Percentiles rank a stretch among this genome's conserved stretches.
Conservation (phyloP, 148 eudicot species). For the Fagopyrum homotropicum region DNA sequence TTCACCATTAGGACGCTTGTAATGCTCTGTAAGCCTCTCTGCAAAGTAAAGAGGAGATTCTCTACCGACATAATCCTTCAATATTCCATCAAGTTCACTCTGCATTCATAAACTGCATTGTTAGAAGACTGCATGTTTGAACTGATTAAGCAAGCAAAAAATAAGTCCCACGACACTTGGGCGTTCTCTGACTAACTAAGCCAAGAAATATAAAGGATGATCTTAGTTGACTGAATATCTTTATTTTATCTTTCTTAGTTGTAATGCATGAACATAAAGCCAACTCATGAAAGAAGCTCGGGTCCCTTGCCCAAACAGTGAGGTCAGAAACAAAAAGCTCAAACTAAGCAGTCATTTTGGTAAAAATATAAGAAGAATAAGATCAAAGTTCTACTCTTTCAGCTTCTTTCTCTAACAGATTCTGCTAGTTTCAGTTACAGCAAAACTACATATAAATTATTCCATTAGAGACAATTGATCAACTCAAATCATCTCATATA, state of each 20-base stretch:
- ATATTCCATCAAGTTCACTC: constrained; percentile 68
- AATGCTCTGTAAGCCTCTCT: constrained; percentile 86
- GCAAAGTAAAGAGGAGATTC: constrained; percentile 94
- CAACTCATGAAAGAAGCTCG: neutral
- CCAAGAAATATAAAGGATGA: neutral
- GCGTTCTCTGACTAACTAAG: too few relatives aligned
- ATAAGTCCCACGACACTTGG: too few relatives aligned
- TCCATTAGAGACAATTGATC: neutral
- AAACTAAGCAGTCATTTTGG: neutral
- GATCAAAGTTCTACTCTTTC: too few relatives aligned
- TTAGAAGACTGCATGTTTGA: neutral
- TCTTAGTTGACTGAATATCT: neutral
- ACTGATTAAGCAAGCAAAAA: neutral
- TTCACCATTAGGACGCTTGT: constrained; percentile 69
- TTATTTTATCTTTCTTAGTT: neutral
- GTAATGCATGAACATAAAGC: neutral
- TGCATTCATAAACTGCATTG: constrained; percentile 21
- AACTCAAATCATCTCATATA: neutral
- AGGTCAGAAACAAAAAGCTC: neutral
- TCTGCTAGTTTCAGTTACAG: too few relatives aligned
- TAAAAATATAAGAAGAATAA: too few relatives aligned
- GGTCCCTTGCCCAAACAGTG: neutral
- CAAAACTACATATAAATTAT: neutral
- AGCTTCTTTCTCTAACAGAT: too few relatives aligned
- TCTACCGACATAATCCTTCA: constrained; percentile 93